Evolutionary conservation across 257 asterid genomes (phyloP).

Genomic region (Petrea volubilis): DNA sequence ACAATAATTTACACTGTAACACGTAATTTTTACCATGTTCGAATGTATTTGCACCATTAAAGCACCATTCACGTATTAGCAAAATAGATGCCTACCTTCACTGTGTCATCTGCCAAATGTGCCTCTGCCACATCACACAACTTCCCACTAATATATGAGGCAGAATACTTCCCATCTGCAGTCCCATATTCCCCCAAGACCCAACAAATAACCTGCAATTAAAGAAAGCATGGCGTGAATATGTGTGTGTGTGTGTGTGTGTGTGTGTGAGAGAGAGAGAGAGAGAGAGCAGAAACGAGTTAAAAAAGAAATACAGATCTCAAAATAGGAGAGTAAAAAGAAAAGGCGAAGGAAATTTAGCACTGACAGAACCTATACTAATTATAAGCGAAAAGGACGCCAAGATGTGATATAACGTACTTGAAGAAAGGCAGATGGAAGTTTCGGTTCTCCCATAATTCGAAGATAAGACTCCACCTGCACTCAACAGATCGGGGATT

Average conservation of each 20-base stretch:
- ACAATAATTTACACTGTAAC: neutral
- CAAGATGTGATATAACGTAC: slow-evolving; percentile 42
- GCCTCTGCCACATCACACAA: slow-evolving; percentile 94
- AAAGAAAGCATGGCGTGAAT: slow-evolving; percentile 11
- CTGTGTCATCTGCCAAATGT: slow-evolving; percentile 85
- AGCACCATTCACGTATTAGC: neutral
- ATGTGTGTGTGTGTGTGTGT: too few species aligned
- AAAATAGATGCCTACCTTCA: slow-evolving; percentile 58
- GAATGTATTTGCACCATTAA: slow-evolving; percentile 10
- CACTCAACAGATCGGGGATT: slow-evolving; percentile 30
- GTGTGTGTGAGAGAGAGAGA: neutral
- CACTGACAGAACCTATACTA: slow-evolving; percentile 14
- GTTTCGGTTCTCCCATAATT: slow-evolving; percentile 90
- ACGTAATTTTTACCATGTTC: neutral
- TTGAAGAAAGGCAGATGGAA: slow-evolving; percentile 93
- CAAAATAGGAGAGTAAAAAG: neutral
- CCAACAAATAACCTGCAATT: slow-evolving; percentile 92
- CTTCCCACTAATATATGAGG: slow-evolving; percentile 90
- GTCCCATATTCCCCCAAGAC: slow-evolving; percentile 98
- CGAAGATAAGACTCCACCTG: slow-evolving; percentile 96
- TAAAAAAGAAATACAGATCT: neutral
- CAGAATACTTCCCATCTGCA: slow-evolving; percentile 88
- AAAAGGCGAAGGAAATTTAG: slow-evolving; percentile 6
- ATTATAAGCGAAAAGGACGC: slow-evolving; percentile 12
- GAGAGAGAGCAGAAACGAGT: neutral